Base-by-base conservation (phyloP, 352 stramenopile genomes). In the Phytopythium helicoides region DNA sequence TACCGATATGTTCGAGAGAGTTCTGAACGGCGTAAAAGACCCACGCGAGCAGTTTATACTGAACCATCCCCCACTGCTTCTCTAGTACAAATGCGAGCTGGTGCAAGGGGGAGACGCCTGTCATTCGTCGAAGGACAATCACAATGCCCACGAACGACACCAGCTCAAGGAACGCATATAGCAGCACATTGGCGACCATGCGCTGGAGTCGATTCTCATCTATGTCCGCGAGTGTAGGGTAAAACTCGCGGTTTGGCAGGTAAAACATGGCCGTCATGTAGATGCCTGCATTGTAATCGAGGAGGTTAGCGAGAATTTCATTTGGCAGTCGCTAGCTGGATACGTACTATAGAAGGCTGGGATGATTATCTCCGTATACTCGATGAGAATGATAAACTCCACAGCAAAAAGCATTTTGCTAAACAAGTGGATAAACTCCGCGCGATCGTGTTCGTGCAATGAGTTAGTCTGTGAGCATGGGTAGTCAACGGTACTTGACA, bases 21-120 rank as follows among this genome's bases (percentile, higher is more conserved):
- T 16, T 16, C 18, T 28, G 8, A 5, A 46, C 19, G 5, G 26
- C 3, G 18, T 46, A 46, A 18, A 46, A 22, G 18, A 46, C 18
- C 39, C 39, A 46, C 26, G 39, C 39, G 26, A 22, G 19, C 39
- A 22, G 28, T 9, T 33, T 33, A 9, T 5, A 33, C 28, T 33
- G 28, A 5, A 33, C 28, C 28, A 33, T 33, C 16, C n/a, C 39
- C 18, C 19, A 31, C 19, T 46, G 22, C 19, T 21, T 46, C 39
- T 46, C 39, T 11, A 46, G 19, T 8, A 46, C 39, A 26, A 46
- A 46, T 15, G 15, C 39, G 11, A 46, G 39, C 26, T 46, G 39
- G 39, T 31, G 19, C 19, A 46, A 14, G 11, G 39, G 16, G 7
- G 39, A 9, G 19, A 46, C 5, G 11, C 39, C 19, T 3, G 25